Percentiles rank a stretch among this genome's conserved stretches.
Evolutionary conservation across 371 early-diverging fungal species (phyloP).

Genomic region (Mucor racemosus): DNA sequence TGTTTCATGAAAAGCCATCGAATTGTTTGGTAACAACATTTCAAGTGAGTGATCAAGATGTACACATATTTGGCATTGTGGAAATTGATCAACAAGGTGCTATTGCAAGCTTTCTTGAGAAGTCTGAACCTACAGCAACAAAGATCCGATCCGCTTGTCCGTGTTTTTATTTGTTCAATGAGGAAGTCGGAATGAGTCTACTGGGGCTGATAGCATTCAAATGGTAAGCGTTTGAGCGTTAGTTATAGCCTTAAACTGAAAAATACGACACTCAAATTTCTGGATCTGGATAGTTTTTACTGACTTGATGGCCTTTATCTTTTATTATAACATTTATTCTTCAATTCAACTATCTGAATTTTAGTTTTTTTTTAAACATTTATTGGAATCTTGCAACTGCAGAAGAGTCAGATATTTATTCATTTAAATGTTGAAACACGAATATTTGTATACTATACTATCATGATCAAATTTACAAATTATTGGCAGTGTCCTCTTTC

Average conservation of each 20-base stretch:
- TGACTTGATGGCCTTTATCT: too few relatives aligned
- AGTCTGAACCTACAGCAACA: conserved; percentile 55
- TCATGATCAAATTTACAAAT: not conserved
- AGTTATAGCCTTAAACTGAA: too few relatives aligned
- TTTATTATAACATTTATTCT: too few relatives aligned
- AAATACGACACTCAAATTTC: too few relatives aligned
- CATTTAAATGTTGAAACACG: not conserved
- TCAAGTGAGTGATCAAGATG: conserved; percentile 42
- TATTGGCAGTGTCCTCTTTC: conserved; percentile 29
- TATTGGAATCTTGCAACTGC: too few relatives aligned
- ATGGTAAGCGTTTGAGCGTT: too few relatives aligned
- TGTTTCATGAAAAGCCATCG: conserved; percentile 20
- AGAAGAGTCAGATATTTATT: too few relatives aligned
- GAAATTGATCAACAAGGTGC: conserved; percentile 38
- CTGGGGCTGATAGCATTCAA: too few relatives aligned
- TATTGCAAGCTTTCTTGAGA: conserved; percentile 27
- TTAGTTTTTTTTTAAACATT: too few relatives aligned
- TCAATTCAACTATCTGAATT: too few relatives aligned
- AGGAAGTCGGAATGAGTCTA: too few relatives aligned
- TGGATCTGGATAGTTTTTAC: too few relatives aligned
- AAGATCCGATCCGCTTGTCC: conserved; percentile 60
- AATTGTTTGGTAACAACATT: conserved; percentile 55
- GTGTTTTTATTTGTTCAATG: conserved; percentile 55
- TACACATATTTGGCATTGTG: conserved; percentile 63
- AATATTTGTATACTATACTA: not conserved